Evolutionary conservation across 768 basidiomycete species (phyloP), one percentile per base, ranked within the genome.

Genomic region (Kwoniella pini): DNA sequence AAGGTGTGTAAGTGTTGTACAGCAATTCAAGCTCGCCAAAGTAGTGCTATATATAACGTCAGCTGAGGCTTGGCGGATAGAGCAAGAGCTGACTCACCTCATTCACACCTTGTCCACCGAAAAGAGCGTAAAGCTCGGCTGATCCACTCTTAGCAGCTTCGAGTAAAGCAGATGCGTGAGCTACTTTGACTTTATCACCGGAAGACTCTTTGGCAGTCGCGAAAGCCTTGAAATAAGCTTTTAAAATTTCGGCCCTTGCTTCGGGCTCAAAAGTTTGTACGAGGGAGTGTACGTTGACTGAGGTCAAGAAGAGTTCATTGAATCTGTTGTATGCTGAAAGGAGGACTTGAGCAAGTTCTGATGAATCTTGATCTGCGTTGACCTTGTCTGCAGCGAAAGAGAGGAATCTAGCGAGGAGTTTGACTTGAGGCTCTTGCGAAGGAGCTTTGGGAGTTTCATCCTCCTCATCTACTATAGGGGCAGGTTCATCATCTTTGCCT

Each of bases 51-150:
- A 22, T 15, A 45, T 52, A 21, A 33, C 30, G 60, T 68, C 64
- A 68, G 67, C 49, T 11, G 9, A 11, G 30, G n/a, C 24, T 3
- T 48, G 21, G 45, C 12, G n/a, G 26, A 48, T 26, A 15, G 21
- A 28, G 4, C 27, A 13, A 19, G 33, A 36, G 1, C 2, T 17
- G 9, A 65, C 77, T 71, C 48, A 79, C 79, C 68, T 98, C 96
- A 79, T 98, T 98, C 60, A 89, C 91, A 59, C 96, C 96, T 80
- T 99, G 96, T 13, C 96, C 96, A 52, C 95, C 95, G 75, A 99
- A 99, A 39, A 99, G 82, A 52, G 91, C 95, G 80, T 89, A 97
- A 70, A 97, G 81, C 67, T 78, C 71, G 3, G 79, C 77, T 48
- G 73, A 62, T 26, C 75, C 76, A 30, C 66, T 69, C 66, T 76